phyloP scores from a whole-genome alignment of 768 basidiomycete species.

The Mycena kentingensis region DNA sequence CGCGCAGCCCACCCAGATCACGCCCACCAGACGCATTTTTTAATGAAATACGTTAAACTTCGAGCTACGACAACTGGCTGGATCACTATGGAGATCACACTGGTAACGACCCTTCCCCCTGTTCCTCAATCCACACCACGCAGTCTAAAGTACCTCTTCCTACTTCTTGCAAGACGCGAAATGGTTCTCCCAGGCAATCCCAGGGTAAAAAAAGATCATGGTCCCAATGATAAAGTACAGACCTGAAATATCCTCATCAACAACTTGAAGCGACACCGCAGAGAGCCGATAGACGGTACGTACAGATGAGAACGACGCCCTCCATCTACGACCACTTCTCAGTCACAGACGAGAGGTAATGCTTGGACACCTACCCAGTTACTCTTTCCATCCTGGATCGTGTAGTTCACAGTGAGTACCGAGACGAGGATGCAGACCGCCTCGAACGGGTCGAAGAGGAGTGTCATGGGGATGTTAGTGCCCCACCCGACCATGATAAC shows the following conservation, averaged over 20 bases:
- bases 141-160: too few relatives aligned
- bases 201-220: constrained; percentile 40
- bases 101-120: too few relatives aligned
- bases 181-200: neutral
- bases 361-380: constrained; percentile 42
- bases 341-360: neutral
- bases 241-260: constrained; percentile 29
- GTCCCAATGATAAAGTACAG: constrained; percentile 55
- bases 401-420: constrained; percentile 65
- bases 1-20: too few relatives aligned
- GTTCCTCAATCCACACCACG: too few relatives aligned
- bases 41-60: too few relatives aligned
- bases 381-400: constrained; percentile 57
- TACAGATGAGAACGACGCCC: constrained; percentile 59
- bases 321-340: constrained; percentile 38
- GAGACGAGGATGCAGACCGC: constrained; percentile 45
- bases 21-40: too few relatives aligned
- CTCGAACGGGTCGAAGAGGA: constrained; percentile 73
- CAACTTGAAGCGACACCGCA: neutral
- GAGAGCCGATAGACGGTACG: too few relatives aligned
- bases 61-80: too few relatives aligned
- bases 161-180: constrained; percentile 8
- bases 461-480: constrained; percentile 57
- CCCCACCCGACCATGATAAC: constrained; percentile 64
- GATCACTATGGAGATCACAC: too few relatives aligned